Evolutionary conservation across 2,329 filamentous ascomycete species (phyloP), one percentile per base, ranked within the genome.

Genomic region (Penicillium sp.): DNA sequence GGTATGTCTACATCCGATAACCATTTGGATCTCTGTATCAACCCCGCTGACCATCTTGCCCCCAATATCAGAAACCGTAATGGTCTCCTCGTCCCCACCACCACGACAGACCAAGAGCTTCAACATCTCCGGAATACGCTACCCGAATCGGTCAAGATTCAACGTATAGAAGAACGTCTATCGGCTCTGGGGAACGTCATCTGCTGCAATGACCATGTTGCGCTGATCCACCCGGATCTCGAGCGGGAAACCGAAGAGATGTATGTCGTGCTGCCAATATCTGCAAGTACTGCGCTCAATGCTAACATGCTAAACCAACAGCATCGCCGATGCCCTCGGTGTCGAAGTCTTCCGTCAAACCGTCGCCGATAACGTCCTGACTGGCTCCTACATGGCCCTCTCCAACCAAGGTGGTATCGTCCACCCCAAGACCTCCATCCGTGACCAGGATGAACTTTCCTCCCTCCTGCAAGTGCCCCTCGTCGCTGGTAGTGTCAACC

Each of bases 161-260:
- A 96, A 75, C 84, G 93, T 60, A 95, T 98, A 75, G 93, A 98
- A 76, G 93, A 98, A 78, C 83, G 93, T 35, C 79, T 98, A 56
- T 95, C 89, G n/a, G 93, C 93, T 4, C 82, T 98, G 24, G 93
- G 93, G 54, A 98, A 98, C 68, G 93, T 97, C 55, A 96, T 98
- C 65, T 94, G 89, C 64, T 82, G 83, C 64, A 97, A 97, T 72
- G 93, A 98, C 73, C 90, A 96, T 72, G 93, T 97, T 60, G 93
- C 93, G 45, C 83, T 98, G 38, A 84, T 97, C 54, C 93, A 98
- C 69, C 93, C 93, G 10, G 93, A 98, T 66, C 78, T 98, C 53
- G 93, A 97, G 78, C 86, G 91, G 55, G 93, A 98, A 77, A 96
- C 90, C n/a, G 93, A 98, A 74, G 93, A 98, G 76, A 96, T 98